A percentile compares a stretch with the other conserved stretches of the same genome.
These are phyloP conservation scores for Saccharomycopsis microspora DNA, from an alignment of 805 yeast genomes.

Conservation along the genomic window DNA sequence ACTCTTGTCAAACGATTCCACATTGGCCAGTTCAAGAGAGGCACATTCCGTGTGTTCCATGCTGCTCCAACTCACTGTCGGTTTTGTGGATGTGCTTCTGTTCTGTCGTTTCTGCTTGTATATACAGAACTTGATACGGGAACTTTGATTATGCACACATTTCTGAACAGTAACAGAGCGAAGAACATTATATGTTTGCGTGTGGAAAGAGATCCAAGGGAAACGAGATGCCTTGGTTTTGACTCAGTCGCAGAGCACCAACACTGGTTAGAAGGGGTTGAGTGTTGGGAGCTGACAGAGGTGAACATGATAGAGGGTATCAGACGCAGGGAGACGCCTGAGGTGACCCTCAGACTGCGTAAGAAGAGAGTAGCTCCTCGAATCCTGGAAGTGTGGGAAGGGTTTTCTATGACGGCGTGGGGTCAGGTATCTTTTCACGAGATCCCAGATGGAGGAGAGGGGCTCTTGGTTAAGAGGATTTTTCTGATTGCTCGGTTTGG, in stretches of 20 bases:
- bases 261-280: slow-evolving; percentile 55
- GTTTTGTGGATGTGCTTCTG: slow-evolving; percentile 83
- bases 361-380: neutral
- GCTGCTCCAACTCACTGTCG: slow-evolving; percentile 82
- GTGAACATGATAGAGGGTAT: slow-evolving; percentile 68
- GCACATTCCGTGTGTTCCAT: slow-evolving; percentile 59
- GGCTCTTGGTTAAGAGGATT: slow-evolving; percentile 40
- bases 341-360: slow-evolving; percentile 17
- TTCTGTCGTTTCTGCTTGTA: slow-evolving; percentile 58
- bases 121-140: slow-evolving; percentile 51
- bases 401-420: slow-evolving; percentile 62
- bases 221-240: slow-evolving; percentile 81
- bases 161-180: slow-evolving; percentile 60
- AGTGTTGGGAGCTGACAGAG: slow-evolving; percentile 72
- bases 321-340: slow-evolving; percentile 70
- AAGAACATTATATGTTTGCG: slow-evolving; percentile 74
- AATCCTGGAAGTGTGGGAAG: slow-evolving; percentile 55
- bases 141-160: slow-evolving; percentile 61
- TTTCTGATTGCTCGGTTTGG: slow-evolving; percentile 65
- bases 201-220: slow-evolving; percentile 88
- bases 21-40: slow-evolving; percentile 51
- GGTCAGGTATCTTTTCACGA: slow-evolving; percentile 53
- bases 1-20: slow-evolving; percentile 48
- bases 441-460: slow-evolving; percentile 37
- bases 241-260: slow-evolving; percentile 62